Percentiles rank a stretch among this genome's conserved stretches.
phyloP scores from a whole-genome alignment of 345 rosid genomes.

The Eucalyptus camaldulensis region DNA sequence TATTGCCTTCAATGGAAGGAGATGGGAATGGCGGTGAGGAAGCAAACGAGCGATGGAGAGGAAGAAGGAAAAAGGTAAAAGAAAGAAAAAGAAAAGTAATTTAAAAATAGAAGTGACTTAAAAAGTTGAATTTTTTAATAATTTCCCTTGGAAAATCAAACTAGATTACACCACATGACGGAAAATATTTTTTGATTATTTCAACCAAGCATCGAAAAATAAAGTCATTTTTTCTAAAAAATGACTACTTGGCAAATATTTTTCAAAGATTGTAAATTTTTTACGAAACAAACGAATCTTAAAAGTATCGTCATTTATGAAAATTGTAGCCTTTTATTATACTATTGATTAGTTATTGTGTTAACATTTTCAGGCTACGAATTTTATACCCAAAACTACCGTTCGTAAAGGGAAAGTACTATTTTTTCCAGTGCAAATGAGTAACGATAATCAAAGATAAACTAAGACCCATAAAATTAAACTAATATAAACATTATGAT shows the following conservation, averaged over 20 bases:
- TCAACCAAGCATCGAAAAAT: background rate
- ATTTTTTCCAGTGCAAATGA: background rate
- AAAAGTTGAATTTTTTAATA: too few relatives aligned
- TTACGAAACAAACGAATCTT: accelerated
- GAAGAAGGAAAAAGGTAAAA: background rate
- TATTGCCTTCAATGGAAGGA: accelerated
- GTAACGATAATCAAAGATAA: background rate
- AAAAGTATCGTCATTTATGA: accelerated
- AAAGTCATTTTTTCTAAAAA: background rate
- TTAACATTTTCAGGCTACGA: background rate
- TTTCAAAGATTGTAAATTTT: too few relatives aligned
- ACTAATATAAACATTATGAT: background rate
- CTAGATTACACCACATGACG: accelerated
- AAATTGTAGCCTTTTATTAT: background rate
- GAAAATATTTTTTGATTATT: too few relatives aligned
- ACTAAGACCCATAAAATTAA: background rate
- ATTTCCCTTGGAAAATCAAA: background rate
- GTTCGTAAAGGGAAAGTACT: background rate
- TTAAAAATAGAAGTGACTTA: too few relatives aligned
- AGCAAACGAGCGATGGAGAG: background rate
- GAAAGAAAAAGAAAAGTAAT: too few relatives aligned
- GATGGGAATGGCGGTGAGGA: background rate
- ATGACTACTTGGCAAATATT: too few relatives aligned
- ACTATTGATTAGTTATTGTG: background rate
- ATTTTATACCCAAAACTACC: background rate